phyloP scores from a whole-genome alignment of 2,329 filamentous ascomycete species.

The Calonectria hawksworthii region DNA sequence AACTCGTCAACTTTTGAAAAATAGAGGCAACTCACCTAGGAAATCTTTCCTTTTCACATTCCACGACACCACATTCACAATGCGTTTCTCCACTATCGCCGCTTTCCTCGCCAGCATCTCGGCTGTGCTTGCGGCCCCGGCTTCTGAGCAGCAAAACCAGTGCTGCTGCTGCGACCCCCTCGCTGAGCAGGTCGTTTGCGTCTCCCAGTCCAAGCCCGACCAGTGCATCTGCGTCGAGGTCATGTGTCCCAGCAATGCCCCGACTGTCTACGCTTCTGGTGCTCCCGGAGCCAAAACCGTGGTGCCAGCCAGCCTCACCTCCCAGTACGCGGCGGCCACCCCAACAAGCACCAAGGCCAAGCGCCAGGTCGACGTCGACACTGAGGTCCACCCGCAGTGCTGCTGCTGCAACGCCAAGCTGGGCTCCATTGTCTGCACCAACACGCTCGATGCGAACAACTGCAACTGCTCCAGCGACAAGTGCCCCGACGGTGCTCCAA shows the following conservation, averaged over 20 bases:
- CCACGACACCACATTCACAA: constrained; percentile 19
- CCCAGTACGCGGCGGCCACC: not conserved
- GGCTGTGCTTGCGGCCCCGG: constrained; percentile 34
- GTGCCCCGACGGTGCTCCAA: not conserved
- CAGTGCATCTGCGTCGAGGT: constrained; percentile 32
- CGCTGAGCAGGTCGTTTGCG: constrained; percentile 24
- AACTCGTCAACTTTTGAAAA: not conserved
- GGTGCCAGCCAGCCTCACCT: not conserved
- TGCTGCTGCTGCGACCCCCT: constrained; percentile 37
- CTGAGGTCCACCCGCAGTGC: constrained; percentile 25
- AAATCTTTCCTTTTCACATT: not conserved
- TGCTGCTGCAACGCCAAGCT: constrained; percentile 41
- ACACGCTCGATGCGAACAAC: not conserved
- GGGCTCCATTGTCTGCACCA: constrained; percentile 36
- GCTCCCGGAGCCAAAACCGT: not conserved
- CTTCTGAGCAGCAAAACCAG: constrained; percentile 16
- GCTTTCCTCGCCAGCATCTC: constrained; percentile 38
- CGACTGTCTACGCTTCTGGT: not conserved
- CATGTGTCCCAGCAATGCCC: constrained; percentile 16
- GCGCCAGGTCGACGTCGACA: not conserved
- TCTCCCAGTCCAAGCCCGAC: constrained; percentile 19
- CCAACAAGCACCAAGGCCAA: not conserved
- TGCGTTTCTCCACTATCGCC: constrained; percentile 44
- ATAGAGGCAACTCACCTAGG: not conserved
- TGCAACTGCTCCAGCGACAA: not conserved